Evolutionary conservation across 1,284 basidiomycete genomes (phyloP).

Genomic region (Neonothopanus nambi): DNA sequence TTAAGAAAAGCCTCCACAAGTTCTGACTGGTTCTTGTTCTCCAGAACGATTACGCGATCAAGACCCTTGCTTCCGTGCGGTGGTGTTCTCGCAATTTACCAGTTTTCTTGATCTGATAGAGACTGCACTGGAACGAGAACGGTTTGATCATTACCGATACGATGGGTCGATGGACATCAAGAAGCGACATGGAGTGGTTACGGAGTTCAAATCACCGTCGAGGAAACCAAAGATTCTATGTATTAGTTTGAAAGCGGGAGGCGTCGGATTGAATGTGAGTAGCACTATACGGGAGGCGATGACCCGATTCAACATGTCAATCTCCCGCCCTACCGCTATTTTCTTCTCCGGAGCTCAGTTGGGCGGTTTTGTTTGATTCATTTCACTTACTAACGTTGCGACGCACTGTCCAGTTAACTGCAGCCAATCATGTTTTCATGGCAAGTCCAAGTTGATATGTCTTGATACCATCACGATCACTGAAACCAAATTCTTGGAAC

Average conservation of each 20-base stretch:
- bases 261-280: conserved; percentile 85
- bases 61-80: conserved; percentile 80
- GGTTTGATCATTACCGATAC: conserved; percentile 79
- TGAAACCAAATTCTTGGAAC: conserved; percentile 7
- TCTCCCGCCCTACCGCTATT: no score
- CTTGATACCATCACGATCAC: conserved; percentile 3
- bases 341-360: background rate
- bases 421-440: conserved; percentile 86
- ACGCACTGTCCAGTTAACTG: conserved; percentile 53
- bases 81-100: conserved; percentile 89
- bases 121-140: conserved; percentile 71
- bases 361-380: background rate
- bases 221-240: conserved; percentile 79
- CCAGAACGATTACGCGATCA: conserved; percentile 62
- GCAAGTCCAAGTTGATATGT: conserved; percentile 35
- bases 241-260: conserved; percentile 91
- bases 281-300: conserved; percentile 3
- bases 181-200: conserved; percentile 75
- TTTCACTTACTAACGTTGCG: background rate
- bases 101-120: conserved; percentile 85
- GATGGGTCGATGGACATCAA: conserved; percentile 93
- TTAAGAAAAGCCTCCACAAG: no score
- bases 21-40: background rate
- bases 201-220: conserved; percentile 70
- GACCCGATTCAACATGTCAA: background rate